These are phyloP conservation scores for Blastomyces parvus DNA, from an alignment of 2,329 filamentous ascomycete genomes.

Conservation along the genomic window DNA sequence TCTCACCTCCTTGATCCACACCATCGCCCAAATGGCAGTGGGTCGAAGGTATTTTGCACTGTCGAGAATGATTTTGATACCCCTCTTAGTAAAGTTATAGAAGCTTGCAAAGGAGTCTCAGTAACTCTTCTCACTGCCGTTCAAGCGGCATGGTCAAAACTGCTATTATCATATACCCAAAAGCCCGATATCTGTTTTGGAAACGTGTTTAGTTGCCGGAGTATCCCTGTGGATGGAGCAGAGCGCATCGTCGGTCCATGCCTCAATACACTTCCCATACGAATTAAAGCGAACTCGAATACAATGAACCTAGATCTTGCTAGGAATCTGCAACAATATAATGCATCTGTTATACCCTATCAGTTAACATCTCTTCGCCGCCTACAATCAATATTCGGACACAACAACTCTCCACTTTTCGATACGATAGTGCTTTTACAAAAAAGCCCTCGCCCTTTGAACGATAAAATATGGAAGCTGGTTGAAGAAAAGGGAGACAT, in stretches of 20 bases:
- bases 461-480: constrained; percentile 43
- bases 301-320: constrained; percentile 50
- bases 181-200: constrained; percentile 71
- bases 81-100: constrained; percentile 34
- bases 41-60: constrained; percentile 1
- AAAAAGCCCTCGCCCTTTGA: constrained; percentile 41
- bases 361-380: constrained; percentile 67
- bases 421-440: constrained; percentile 76
- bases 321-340: constrained; percentile 51
- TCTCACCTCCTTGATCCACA: constrained; percentile 23
- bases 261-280: constrained; percentile 78
- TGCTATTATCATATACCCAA: constrained; percentile 49
- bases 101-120: constrained; percentile 45
- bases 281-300: constrained; percentile 44
- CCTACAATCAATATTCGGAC: constrained; percentile 49
- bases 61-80: constrained; percentile 21
- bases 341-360: constrained; percentile 53
- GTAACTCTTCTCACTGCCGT: constrained; percentile 57
- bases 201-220: constrained; percentile 72
- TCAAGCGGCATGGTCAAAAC: constrained; percentile 63
- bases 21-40: background rate
- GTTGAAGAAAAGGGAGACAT: constrained; percentile 47
- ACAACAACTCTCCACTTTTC: constrained; percentile 53
- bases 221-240: constrained; percentile 54
- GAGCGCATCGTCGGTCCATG: constrained; percentile 74